Conservation (phyloP, 163 green algal genomes). For the Scenedesmus sp. region DNA sequence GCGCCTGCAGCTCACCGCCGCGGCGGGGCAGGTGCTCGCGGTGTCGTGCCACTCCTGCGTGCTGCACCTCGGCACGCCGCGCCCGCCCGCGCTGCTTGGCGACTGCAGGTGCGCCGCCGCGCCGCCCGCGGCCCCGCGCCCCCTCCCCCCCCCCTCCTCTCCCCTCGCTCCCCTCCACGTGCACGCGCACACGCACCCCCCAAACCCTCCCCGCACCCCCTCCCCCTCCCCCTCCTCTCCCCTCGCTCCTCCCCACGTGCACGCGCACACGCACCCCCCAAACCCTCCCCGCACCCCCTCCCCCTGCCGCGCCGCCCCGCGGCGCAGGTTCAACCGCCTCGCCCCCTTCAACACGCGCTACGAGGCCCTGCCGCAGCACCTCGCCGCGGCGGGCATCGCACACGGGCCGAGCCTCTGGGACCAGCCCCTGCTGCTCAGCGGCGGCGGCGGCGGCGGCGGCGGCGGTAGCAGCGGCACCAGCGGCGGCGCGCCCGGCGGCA, state of each 20-base stretch:
- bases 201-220: too few species aligned
- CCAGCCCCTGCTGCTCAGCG: conserved; percentile 39
- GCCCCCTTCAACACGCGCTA: conserved; percentile 88
- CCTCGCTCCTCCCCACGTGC: too few species aligned
- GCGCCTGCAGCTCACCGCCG: conserved; percentile 75
- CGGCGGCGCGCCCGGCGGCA: neutral
- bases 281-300: too few species aligned
- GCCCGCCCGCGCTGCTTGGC: conserved; percentile 78
- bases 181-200: too few species aligned
- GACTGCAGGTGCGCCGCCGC: conserved; percentile 71
- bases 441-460: neutral
- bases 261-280: too few species aligned
- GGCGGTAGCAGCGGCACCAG: conserved; percentile 1
- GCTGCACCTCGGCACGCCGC: conserved; percentile 80
- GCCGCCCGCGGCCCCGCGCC: too few species aligned
- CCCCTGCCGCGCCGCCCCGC: neutral
- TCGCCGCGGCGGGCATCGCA: conserved; percentile 43
- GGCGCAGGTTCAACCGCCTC: conserved; percentile 78
- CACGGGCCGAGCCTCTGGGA: conserved; percentile 30
- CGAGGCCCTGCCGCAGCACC: conserved; percentile 61
- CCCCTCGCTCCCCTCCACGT: too few species aligned
- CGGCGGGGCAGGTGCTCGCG: conserved; percentile 65
- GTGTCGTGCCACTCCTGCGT: conserved; percentile 87
- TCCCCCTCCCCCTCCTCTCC: too few species aligned
- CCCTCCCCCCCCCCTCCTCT: too few species aligned